Percentiles rank a stretch among this genome's conserved stretches.
These are phyloP conservation scores for Pulveroboletus sp. DNA, from an alignment of 768 basidiomycete genomes.

Conservation along the genomic window DNA sequence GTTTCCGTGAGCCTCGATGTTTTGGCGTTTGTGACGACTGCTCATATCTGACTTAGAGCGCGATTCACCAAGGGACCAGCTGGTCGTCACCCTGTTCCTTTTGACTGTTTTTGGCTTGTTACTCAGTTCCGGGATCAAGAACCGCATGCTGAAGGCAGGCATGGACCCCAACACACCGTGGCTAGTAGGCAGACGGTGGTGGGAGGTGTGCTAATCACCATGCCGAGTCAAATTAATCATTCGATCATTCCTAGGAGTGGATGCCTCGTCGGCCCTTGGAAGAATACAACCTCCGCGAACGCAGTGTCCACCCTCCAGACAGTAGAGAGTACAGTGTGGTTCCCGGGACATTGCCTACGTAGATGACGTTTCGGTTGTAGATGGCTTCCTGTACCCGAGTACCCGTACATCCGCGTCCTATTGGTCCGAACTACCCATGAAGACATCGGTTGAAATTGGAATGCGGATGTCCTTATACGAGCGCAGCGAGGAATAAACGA, in stretches of 20 bases:
- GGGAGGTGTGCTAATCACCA: conserved; percentile 60
- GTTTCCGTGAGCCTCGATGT: conserved; percentile 74
- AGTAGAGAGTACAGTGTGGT: conserved; percentile 45
- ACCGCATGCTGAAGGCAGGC: conserved; percentile 75
- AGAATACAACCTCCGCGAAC: conserved; percentile 46
- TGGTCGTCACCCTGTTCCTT: conserved; percentile 88
- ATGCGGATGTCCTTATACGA: conserved; percentile 3
- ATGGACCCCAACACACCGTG: conserved; percentile 60
- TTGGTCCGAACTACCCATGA: too few species aligned
- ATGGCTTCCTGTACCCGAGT: too few species aligned
- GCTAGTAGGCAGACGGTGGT: conserved; percentile 67
- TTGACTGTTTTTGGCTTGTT: conserved; percentile 83
- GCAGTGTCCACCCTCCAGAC: conserved; percentile 28
- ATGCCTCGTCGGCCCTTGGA: conserved; percentile 50
- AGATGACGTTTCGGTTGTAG: conserved; percentile 2
- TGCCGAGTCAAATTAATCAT: conserved; percentile 17
- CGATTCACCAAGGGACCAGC: conserved; percentile 92
- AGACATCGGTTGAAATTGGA: background rate
- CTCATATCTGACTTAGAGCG: conserved; percentile 56
- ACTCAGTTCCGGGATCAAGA: conserved; percentile 80
- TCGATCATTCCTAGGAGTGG: conserved; percentile 29
- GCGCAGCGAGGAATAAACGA: conserved; percentile 19
- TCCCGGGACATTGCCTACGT: conserved; percentile 26
- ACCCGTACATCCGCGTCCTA: too few species aligned
- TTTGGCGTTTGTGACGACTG: conserved; percentile 27